Conservation (phyloP, 1,139 yeast genomes). For the Debaryomycetaceae sp. region DNA sequence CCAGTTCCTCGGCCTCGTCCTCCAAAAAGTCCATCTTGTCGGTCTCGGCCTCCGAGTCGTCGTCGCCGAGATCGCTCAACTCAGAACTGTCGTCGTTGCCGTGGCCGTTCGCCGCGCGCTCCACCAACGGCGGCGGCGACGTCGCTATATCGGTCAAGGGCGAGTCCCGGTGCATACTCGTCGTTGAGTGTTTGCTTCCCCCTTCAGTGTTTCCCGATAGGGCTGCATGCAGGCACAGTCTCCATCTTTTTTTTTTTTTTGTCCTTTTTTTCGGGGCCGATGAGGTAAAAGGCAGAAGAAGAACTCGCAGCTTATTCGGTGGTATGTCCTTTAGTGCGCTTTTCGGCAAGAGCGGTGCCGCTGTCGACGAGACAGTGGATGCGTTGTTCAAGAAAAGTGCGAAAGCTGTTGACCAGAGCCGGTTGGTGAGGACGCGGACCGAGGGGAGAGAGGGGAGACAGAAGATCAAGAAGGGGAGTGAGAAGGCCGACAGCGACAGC, state of each 20-base stretch:
- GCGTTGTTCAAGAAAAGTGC: constrained; percentile 35
- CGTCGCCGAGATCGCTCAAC: constrained; percentile 56
- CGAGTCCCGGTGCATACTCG: constrained; percentile 23
- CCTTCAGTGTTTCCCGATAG: no score
- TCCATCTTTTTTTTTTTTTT: neutral
- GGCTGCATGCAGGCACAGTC: constrained; percentile 1
- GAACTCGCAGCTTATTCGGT: constrained; percentile 1
- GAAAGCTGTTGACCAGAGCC: constrained; percentile 34
- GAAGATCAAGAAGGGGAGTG: constrained; percentile 16
- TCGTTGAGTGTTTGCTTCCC: no score
- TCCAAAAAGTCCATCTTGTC: constrained; percentile 63
- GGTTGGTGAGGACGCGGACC: constrained; percentile 23
- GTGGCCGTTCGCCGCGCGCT: constrained; percentile 6
- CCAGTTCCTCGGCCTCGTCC: constrained; percentile 31
- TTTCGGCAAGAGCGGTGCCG: constrained; percentile 5
- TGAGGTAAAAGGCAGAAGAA: constrained; percentile 1
- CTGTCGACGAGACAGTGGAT: constrained; percentile 39
- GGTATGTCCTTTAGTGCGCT: constrained; percentile 5
- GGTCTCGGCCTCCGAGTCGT: constrained; percentile 76
- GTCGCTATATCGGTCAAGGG: constrained; percentile 40
- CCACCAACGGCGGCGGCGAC: constrained; percentile 31
- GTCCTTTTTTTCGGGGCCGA: constrained; percentile 4
- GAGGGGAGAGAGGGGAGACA: constrained; percentile 12
- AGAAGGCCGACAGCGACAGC: constrained; percentile 13
- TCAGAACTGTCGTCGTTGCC: constrained; percentile 41